Base-by-base conservation (phyloP, 257 asterid species). In the Salvia miltiorrhiza region DNA sequence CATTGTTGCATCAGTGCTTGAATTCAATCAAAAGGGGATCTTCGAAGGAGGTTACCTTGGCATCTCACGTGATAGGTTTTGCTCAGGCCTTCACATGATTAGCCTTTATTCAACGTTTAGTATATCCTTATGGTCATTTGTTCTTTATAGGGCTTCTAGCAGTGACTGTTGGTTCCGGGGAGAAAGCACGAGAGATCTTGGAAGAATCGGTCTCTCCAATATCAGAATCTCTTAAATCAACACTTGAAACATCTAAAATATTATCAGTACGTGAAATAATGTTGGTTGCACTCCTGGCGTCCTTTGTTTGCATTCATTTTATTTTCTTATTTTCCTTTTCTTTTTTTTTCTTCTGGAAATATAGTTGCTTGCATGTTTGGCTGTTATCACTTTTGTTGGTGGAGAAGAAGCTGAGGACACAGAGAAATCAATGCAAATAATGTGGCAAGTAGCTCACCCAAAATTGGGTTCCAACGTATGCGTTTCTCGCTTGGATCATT, bases 391-490 rank as follows among this genome's bases (percentile, higher is more conserved):
- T 57, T 94, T 91, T 70, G 85, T 94, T 74, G 99, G 99, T 41
- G 97, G 93, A 47, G 95, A 89, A 82, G 98, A 82, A 59, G 83
- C 95, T 0, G 98, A 87, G 58, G 81, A 83, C 47, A 87, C 93
- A 4, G 97, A 94, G 78, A 86, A 87, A 75, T 83, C 93, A n/a
- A 87, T 94, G 98, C 96, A 87, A 71, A 70, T 87, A 65, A 80
- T 94, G 95, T 94, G 99, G 99, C 99, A 89, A 77, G 83, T 89
- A 77, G 92, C 90, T 76, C 90, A 86, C 71, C 97, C 97, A 3
- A 94, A 89, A 85, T 69, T 86, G 83, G 96, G 99, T 61, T 77
- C 97, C 43, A 94, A 87, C 80, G 99, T 94, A 88, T 62, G 97
- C 61, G 16, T 45, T 64, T 64, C 14, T 63, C 7, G 24, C 2